phyloP scores from a whole-genome alignment of 2,329 filamentous ascomycete genomes.

The Fusarium algeriense region DNA sequence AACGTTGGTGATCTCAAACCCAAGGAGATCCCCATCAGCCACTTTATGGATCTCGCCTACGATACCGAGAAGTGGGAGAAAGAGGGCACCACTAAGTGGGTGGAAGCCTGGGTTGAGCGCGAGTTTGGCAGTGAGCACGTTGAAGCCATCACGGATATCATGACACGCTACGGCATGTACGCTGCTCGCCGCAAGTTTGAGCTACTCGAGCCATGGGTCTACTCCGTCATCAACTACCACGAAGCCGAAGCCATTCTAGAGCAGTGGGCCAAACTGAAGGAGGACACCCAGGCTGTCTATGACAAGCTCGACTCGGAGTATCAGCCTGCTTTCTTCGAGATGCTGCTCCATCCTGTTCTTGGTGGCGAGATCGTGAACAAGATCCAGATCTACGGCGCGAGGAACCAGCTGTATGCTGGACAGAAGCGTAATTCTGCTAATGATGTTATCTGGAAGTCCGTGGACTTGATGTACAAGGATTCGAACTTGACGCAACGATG shows the following conservation, averaged over 20 bases:
- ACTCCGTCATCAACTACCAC: slow-evolving; percentile 69
- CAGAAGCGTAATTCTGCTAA: slow-evolving; percentile 71
- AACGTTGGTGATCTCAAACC: slow-evolving; percentile 74
- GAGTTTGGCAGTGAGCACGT: slow-evolving; percentile 64
- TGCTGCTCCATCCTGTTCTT: slow-evolving; percentile 70
- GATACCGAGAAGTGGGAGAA: slow-evolving; percentile 57
- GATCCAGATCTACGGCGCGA: slow-evolving; percentile 59
- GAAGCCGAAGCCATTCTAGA: slow-evolving; percentile 68
- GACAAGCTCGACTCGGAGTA: slow-evolving; percentile 56
- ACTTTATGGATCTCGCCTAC: slow-evolving; percentile 69
- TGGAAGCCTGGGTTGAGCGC: slow-evolving; percentile 61
- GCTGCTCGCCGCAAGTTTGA: slow-evolving; percentile 70
- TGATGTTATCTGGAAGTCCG: slow-evolving; percentile 32
- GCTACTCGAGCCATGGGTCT: slow-evolving; percentile 67
- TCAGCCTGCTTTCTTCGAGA: slow-evolving; percentile 69
- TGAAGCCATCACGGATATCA: slow-evolving; percentile 56
- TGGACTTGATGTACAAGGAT: slow-evolving; percentile 37
- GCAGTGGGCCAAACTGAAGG: slow-evolving; percentile 64
- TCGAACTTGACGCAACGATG: slow-evolving; percentile 37
- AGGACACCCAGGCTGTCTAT: slow-evolving; percentile 60
- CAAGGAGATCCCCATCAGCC: slow-evolving; percentile 66
- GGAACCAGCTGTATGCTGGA: slow-evolving; percentile 65
- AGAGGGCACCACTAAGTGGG: slow-evolving; percentile 54
- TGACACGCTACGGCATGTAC: slow-evolving; percentile 66
- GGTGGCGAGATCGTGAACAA: slow-evolving; percentile 67